Base-by-base conservation (phyloP, 768 basidiomycete species). In the Lactarius sanguifluus region DNA sequence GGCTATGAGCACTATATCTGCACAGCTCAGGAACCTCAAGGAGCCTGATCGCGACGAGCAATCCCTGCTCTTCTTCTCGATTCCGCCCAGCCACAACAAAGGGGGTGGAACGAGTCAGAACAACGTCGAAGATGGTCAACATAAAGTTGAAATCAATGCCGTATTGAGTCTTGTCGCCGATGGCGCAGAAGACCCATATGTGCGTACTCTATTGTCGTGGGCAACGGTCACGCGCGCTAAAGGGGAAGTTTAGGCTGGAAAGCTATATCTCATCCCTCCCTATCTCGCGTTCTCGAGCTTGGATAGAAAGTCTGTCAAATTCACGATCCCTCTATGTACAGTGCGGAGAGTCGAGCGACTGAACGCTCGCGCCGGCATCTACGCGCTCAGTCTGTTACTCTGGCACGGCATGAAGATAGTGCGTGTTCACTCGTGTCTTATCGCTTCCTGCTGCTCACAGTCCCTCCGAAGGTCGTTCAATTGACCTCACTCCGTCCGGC, bases 361-460 rank as follows among this genome's bases (percentile, higher is more conserved):
- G 61, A 97, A 96, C 75, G 90, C 94, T 13, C 86, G 94, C 16
- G 91, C 94, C 34, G 97, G 97, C 6, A 90, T 97, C 43, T 98
- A 98, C 75, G 96, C 96, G n/a, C 83, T 99, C 36, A 95, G 94
- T 72, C 79, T 98, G 23, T 84, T 88, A n/a, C 86, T 92, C 60
- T 98, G 95, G 92, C 94, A 98, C 75, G 89, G 92, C 41, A 85
- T 92, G 80, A 91, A 96, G 80, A 91, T 98, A 71, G 96, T 96
- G 72, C 71, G 87, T 81, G 45, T 50, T 70, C 23, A 62, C 20
- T 58, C 36, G 56, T 23, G 7, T 34, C 25, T 28, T 34, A 40
- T 32, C 38, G 30, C 58, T 38, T 7, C 28, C 30, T 57, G 58
- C 57, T 32, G 59, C 61, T 50, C n/a, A 32, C 62, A 28, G 28